Evolutionary conservation across 257 asterid species (phyloP).

Genomic region (Orobanche coerulescens): DNA sequence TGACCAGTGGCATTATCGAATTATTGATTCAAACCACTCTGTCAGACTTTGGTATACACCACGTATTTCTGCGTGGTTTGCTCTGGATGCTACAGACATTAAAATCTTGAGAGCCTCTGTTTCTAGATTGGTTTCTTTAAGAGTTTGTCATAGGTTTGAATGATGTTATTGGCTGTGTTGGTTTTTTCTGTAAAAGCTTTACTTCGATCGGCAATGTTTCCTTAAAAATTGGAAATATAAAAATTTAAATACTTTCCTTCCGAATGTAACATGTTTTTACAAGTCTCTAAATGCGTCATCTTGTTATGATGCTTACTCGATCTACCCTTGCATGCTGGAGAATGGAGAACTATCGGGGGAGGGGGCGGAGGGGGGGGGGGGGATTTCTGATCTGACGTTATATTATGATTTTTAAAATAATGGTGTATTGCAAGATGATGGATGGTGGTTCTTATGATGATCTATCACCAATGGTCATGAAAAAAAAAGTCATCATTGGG

Average conservation of each 20-base stretch:
- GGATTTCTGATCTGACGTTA: too few relatives aligned
- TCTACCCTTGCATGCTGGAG: neutral
- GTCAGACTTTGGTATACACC: neutral
- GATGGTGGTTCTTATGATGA: neutral
- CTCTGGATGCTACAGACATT: neutral
- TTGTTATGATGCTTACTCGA: neutral
- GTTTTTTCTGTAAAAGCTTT: neutral
- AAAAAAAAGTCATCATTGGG: neutral
- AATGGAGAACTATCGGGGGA: too few relatives aligned
- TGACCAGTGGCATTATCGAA: neutral
- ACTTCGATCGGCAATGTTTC: neutral
- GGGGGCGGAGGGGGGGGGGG: too few relatives aligned
- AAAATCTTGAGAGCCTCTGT: neutral
- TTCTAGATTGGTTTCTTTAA: neutral
- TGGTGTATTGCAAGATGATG: neutral
- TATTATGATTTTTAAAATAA: neutral
- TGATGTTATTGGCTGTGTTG: neutral
- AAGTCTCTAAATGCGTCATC: neutral
- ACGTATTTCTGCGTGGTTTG: neutral
- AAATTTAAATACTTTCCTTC: neutral
- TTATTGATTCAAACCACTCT: neutral
- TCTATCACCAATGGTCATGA: neutral
- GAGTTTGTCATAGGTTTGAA: neutral
- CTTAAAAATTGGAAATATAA: neutral
- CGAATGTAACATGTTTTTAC: neutral